Base-by-base conservation (phyloP, 2,329 filamentous ascomycete genomes). In the Geoglossum cookeanum region DNA sequence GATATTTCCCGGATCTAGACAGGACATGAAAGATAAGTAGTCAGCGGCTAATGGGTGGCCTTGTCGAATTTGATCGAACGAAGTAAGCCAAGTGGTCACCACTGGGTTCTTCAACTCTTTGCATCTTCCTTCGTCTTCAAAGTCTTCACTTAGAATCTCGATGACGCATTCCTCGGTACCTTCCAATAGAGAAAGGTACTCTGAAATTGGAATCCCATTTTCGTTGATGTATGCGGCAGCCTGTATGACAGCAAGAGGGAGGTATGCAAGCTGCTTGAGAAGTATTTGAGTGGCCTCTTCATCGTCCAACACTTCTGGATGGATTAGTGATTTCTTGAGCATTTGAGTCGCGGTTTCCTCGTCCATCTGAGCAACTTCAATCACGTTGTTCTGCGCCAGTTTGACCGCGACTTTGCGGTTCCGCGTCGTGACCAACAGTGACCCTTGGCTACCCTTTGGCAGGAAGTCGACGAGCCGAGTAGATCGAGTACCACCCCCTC, bases 1-100 rank as follows among this genome's bases (percentile, higher is more conserved):
- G 49, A 64, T 61, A 17, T 32, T 57, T 54, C 63, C 58, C 33
- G 61, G 56, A 54, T 64, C 60, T 11, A 63, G 44, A 35, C 64
- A 52, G 17, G 58, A 59, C 58, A 60, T 60, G 6, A 62, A 37
- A 29, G 59, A 49, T 7, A 64, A 55, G 13, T 60, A 35, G 22
- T 60, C 55, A 15, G 59, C 59, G 49, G 59, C 55, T 17, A 30
- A 35, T 27, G 55, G 59, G 7, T 55, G 27, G 13, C 57, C 55
- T 3, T 27, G 2, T 9, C 29, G 35, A 22, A 60, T 58, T 51
- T 58, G 59, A 47, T 60, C 47, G 37, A 59, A 61, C 27, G 61
- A 62, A n/a, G 61, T n/a, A 58, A 59, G 60, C 58, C 60, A 62
- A 22, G 61, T 62, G 30, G 45, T 32, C 35, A 60, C 54, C 17